Conservation (phyloP, 2,329 filamentous ascomycete genomes). For the Zymoseptoria tritici region DNA sequence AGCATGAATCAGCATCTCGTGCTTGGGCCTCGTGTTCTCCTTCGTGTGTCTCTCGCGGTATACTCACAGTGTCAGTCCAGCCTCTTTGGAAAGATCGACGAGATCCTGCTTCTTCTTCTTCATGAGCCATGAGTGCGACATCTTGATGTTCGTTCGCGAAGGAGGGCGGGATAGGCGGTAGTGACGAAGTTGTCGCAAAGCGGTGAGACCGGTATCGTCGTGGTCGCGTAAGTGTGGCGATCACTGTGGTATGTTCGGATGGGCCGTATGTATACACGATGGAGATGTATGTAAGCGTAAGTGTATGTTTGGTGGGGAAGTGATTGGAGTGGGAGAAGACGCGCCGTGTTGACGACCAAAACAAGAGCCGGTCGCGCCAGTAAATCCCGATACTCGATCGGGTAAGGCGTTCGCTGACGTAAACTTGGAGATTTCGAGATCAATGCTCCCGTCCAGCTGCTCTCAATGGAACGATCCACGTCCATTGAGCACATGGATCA, state of each 20-base stretch:
- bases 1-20: not conserved
- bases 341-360: not conserved
- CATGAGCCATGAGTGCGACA: slow-evolving; percentile 25
- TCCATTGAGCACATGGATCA: too few species aligned
- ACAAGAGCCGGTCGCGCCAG: not conserved
- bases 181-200: not conserved
- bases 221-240: slow-evolving; percentile 46
- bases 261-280: not conserved
- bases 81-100: slow-evolving; percentile 24
- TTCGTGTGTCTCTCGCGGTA: not conserved
- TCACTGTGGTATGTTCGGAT: slow-evolving; percentile 12
- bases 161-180: not conserved
- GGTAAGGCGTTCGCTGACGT: not conserved
- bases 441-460: too few species aligned
- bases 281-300: not conserved
- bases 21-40: slow-evolving; percentile 33
- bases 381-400: not conserved
- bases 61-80: slow-evolving; percentile 25
- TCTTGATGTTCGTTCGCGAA: slow-evolving; percentile 4
- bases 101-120: slow-evolving; percentile 25
- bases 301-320: not conserved
- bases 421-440: not conserved
- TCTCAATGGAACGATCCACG: too few species aligned
- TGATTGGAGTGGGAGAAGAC: not conserved
- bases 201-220: slow-evolving; percentile 24